Evolutionary conservation across 2,329 filamentous ascomycete genomes (phyloP).

Genomic region (Xylaria digitata): DNA sequence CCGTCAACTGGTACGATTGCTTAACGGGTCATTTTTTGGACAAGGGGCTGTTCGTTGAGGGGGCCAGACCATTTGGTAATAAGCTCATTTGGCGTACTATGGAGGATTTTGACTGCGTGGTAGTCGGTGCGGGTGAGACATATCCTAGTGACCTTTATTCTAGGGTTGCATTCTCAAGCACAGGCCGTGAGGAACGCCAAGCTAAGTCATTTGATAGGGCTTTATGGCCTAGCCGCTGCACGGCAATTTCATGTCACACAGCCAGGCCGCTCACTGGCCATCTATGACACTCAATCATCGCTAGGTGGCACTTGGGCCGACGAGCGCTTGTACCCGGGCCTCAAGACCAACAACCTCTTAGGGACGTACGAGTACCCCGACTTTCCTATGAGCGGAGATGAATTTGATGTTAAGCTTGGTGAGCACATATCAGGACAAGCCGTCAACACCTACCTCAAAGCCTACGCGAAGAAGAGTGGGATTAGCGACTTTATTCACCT

Average conservation of each 20-base stretch:
- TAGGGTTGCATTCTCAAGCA: not conserved
- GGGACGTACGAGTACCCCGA: constrained; percentile 80
- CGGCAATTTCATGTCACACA: constrained; percentile 71
- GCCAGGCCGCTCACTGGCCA: constrained; percentile 64
- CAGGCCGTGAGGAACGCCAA: not conserved
- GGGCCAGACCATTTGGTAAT: not conserved
- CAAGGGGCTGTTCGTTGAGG: not conserved
- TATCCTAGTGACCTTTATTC: not conserved
- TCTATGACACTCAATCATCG: constrained; percentile 68
- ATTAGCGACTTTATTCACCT: constrained; percentile 62
- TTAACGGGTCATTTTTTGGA: not conserved
- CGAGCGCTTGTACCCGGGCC: constrained; percentile 72
- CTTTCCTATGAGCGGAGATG: constrained; percentile 73
- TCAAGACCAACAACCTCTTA: constrained; percentile 79
- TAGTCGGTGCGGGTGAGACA: constrained; percentile 64
- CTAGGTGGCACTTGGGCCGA: constrained; percentile 78
- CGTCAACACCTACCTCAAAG: constrained; percentile 66
- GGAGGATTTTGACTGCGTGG: constrained; percentile 60
- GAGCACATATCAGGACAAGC: constrained; percentile 69
- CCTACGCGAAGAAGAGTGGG: constrained; percentile 65
- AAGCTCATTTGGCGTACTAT: constrained; percentile 42
- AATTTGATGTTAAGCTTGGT: constrained; percentile 58
- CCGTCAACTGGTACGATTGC: not conserved
- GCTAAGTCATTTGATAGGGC: constrained; percentile 51
- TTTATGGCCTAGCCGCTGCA: constrained; percentile 68